Evolutionary conservation across 257 asterid genomes (phyloP).

Genomic region (Jaltomata sinuosa): DNA sequence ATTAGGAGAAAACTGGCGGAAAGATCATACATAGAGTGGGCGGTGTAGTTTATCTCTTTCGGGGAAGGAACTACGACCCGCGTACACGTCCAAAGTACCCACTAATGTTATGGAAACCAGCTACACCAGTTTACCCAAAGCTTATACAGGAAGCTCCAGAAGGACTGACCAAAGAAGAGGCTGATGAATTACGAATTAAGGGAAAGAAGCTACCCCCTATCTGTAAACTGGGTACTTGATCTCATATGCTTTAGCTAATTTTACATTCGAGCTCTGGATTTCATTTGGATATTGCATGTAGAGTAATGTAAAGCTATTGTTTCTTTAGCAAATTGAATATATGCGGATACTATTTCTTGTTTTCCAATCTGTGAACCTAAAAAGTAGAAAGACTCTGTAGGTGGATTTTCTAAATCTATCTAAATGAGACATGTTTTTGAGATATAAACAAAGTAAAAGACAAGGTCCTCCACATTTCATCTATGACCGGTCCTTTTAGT

Average conservation of each 20-base stretch:
- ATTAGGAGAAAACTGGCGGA: slow-evolving; percentile 82
- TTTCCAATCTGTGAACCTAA: not conserved
- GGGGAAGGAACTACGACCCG: slow-evolving; percentile 87
- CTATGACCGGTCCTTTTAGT: not conserved
- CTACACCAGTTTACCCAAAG: slow-evolving; percentile 96
- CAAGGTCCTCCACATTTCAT: not conserved
- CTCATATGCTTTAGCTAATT: not conserved
- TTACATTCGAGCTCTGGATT: not conserved
- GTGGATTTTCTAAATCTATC: not conserved
- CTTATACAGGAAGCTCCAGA: slow-evolving; percentile 96
- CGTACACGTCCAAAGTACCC: slow-evolving; percentile 67
- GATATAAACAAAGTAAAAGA: not conserved
- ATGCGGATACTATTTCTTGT: not conserved
- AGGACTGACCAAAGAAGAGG: slow-evolving; percentile 83
- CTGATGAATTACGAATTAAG: slow-evolving; percentile 58
- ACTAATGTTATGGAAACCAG: slow-evolving; percentile 98
- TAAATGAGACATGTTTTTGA: not conserved
- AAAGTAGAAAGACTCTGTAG: not conserved
- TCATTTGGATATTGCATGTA: not conserved
- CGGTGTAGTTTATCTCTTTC: slow-evolving; percentile 77
- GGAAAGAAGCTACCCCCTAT: slow-evolving; percentile 69
- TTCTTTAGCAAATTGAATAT: not conserved
- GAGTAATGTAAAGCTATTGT: not conserved
- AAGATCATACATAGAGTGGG: slow-evolving; percentile 74
- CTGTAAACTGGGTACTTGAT: slow-evolving; percentile 70